Evolutionary conservation across 2,329 filamentous ascomycete species (phyloP).

Genomic region (Stemphylium lycopersici): DNA sequence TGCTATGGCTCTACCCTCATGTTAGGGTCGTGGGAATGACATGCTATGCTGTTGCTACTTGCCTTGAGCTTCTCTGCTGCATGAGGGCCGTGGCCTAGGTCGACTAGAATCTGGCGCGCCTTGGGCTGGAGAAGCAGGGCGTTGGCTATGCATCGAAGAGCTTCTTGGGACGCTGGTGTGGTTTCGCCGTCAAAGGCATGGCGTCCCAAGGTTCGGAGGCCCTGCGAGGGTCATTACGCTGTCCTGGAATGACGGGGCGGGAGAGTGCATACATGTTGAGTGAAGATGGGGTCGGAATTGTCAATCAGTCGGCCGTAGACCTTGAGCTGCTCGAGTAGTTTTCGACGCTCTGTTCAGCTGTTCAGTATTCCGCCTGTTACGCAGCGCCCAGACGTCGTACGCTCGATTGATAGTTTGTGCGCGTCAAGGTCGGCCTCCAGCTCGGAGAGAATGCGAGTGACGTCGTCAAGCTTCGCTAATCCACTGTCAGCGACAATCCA

Average conservation of each 20-base stretch:
- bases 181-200: slow-evolving; percentile 75
- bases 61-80: slow-evolving; percentile 73
- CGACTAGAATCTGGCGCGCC: slow-evolving; percentile 74
- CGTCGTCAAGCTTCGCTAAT: slow-evolving; percentile 70
- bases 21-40: slow-evolving; percentile 2
- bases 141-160: slow-evolving; percentile 83
- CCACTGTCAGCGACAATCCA: slow-evolving; percentile 14
- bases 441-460: slow-evolving; percentile 67
- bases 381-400: slow-evolving; percentile 53
- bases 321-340: slow-evolving; percentile 70
- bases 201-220: slow-evolving; percentile 72
- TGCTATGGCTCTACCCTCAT: slow-evolving; percentile 62
- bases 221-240: slow-evolving; percentile 57
- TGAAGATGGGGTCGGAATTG: slow-evolving; percentile 82
- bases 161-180: slow-evolving; percentile 68
- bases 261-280: slow-evolving; percentile 65
- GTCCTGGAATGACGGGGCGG: not conserved
- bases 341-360: slow-evolving; percentile 63
- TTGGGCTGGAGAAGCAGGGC: slow-evolving; percentile 72
- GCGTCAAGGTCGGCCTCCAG: slow-evolving; percentile 68
- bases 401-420: slow-evolving; percentile 63
- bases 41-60: slow-evolving; percentile 1
- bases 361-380: slow-evolving; percentile 12
- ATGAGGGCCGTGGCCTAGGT: slow-evolving; percentile 70
- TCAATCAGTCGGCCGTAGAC: slow-evolving; percentile 74